These are phyloP conservation scores for Umbelopsis isabellina DNA, from an alignment of 192 early-diverging fungal species.

Conservation along the genomic window DNA sequence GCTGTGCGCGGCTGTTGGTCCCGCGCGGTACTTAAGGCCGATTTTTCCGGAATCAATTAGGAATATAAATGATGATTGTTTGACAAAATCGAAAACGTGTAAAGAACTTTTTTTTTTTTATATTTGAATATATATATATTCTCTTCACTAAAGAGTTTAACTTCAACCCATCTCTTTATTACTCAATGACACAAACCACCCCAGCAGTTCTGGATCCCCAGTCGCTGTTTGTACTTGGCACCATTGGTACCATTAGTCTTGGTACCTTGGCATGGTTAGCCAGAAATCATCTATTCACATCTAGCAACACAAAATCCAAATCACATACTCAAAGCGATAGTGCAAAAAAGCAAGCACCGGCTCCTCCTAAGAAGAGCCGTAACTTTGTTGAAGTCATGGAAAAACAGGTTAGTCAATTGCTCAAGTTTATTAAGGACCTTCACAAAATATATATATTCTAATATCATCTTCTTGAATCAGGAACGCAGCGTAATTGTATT, in stretches of 20 bases:
- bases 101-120: slow-evolving; percentile 7
- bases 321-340: background rate
- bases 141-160: background rate
- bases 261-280: slow-evolving; percentile 2
- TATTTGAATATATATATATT: background rate
- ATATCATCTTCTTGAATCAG: slow-evolving; percentile 29
- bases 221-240: slow-evolving; percentile 39
- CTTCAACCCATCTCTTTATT: background rate
- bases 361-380: slow-evolving; percentile 15
- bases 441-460: background rate
- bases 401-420: slow-evolving; percentile 41
- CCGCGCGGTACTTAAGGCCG: background rate
- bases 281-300: slow-evolving; percentile 27
- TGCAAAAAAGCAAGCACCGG: background rate
- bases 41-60: background rate
- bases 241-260: slow-evolving; percentile 43
- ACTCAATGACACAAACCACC: slow-evolving; percentile 8
- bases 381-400: slow-evolving; percentile 54
- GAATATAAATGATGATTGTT: background rate
- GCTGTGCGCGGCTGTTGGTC: background rate
- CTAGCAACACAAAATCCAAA: background rate
- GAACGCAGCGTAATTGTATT: slow-evolving; percentile 81
- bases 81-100: background rate
- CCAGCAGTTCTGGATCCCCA: slow-evolving; percentile 20
- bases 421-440: background rate